phyloP scores from a whole-genome alignment of 176 grass and related monocot genomes.

The Paspalum vaginatum region DNA sequence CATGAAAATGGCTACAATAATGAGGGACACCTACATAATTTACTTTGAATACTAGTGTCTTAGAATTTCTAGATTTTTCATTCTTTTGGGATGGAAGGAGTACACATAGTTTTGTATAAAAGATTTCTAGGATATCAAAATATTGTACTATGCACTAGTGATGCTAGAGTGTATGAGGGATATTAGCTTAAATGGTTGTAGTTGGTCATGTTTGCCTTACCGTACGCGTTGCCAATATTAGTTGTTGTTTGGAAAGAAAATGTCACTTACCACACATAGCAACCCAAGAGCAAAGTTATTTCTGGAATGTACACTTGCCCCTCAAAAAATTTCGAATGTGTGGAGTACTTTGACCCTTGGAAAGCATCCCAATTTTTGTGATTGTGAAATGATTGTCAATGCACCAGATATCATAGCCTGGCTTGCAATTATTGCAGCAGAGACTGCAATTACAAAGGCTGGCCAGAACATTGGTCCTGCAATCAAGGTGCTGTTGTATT shows the following conservation, averaged over 20 bases:
- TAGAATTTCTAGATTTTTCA: too few species aligned
- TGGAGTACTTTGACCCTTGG: slow-evolving; percentile 55
- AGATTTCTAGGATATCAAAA: too few species aligned
- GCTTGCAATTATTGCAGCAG: slow-evolving; percentile 57
- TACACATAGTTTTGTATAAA: too few species aligned
- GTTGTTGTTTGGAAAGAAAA: slow-evolving; percentile 41
- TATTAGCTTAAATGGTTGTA: not conserved
- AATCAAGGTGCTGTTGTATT: not conserved
- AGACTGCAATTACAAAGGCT: slow-evolving; percentile 53
- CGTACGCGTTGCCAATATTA: slow-evolving; percentile 64
- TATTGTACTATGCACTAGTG: not conserved
- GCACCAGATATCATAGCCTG: slow-evolving; percentile 69
- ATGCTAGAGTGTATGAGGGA: not conserved
- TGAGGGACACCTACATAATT: too few species aligned
- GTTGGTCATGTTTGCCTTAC: slow-evolving; percentile 28
- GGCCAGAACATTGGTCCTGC: slow-evolving; percentile 59
- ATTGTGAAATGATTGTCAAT: slow-evolving; percentile 57
- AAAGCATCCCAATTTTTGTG: slow-evolving; percentile 56
- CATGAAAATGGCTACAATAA: too few species aligned
- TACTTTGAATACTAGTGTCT: too few species aligned
- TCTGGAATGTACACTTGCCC: slow-evolving; percentile 70
- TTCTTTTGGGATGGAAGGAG: too few species aligned
- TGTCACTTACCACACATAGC: slow-evolving; percentile 45
- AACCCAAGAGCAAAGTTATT: slow-evolving; percentile 51
- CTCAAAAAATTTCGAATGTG: slow-evolving; percentile 51